These are phyloP conservation scores for Verticillium klebahnii DNA, from an alignment of 2,329 filamentous ascomycete species.

Conservation along the genomic window DNA sequence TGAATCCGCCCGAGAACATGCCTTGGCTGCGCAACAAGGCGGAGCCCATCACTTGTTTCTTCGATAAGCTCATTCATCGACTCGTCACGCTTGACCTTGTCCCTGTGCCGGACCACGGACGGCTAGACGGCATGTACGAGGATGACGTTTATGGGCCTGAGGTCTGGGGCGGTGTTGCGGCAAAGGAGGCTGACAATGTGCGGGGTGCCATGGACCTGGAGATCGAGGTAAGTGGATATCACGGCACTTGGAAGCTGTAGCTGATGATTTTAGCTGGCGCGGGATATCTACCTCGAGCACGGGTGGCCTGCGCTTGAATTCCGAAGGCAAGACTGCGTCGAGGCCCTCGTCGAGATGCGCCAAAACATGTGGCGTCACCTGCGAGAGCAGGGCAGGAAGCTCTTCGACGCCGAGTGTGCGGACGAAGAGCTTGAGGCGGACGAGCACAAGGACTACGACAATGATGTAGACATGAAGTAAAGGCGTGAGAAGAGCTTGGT, in stretches of 20 bases:
- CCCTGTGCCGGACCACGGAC: neutral
- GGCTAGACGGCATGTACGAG: neutral
- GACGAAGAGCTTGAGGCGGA: neutral
- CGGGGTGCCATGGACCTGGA: neutral
- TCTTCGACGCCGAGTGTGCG: neutral
- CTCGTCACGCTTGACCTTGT: neutral
- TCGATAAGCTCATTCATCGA: neutral
- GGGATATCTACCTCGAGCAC: neutral
- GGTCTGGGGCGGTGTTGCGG: neutral
- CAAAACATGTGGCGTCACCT: neutral
- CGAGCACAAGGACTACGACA: neutral
- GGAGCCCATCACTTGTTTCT: neutral
- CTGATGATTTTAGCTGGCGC: neutral
- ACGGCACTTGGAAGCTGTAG: neutral
- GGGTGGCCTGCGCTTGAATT: neutral
- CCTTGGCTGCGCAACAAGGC: neutral
- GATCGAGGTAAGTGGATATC: neutral
- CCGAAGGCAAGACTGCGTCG: neutral
- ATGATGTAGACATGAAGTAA: neutral
- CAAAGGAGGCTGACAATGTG: neutral
- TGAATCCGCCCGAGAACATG: neutral
- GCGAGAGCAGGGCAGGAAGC: neutral
- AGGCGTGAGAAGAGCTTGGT: neutral
- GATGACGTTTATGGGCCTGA: neutral
- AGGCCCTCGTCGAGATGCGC: neutral